Conservation (phyloP, 2,329 filamentous ascomycete species). For the Pseudogymnoascus sp. region DNA sequence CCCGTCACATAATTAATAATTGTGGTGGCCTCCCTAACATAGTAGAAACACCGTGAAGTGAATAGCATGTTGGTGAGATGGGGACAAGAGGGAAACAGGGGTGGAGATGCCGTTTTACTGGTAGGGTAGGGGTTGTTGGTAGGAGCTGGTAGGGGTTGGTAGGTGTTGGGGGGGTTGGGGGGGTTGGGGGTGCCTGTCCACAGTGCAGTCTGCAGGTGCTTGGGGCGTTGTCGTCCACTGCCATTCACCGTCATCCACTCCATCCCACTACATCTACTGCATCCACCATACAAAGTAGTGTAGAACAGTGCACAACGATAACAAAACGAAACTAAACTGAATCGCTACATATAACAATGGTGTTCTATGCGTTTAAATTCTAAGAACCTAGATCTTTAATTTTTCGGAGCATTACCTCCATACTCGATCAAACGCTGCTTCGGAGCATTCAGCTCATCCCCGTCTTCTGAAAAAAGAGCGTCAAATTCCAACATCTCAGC, state of each 20-base stretch:
- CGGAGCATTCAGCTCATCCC: no score
- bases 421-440: no score
- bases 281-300: not conserved
- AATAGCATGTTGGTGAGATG: conserved; percentile 10
- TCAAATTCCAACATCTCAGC: no score
- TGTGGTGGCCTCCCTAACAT: no score
- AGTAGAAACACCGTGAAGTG: no score
- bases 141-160: not conserved
- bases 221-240: not conserved
- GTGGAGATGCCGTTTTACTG: conserved; percentile 33
- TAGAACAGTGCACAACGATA: not conserved
- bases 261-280: not conserved
- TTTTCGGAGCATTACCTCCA: no score
- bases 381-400: no score
- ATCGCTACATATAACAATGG: not conserved
- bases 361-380: not conserved
- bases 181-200: not conserved
- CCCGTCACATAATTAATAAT: no score
- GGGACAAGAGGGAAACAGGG: conserved; percentile 23
- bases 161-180: no score
- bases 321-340: not conserved
- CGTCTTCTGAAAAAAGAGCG: no score
- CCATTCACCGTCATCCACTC: not conserved
- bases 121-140: conserved; percentile 25
- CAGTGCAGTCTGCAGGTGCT: not conserved